phyloP scores from a whole-genome alignment of 2,329 filamentous ascomycete genomes.

The Fusarium ambrosium region DNA sequence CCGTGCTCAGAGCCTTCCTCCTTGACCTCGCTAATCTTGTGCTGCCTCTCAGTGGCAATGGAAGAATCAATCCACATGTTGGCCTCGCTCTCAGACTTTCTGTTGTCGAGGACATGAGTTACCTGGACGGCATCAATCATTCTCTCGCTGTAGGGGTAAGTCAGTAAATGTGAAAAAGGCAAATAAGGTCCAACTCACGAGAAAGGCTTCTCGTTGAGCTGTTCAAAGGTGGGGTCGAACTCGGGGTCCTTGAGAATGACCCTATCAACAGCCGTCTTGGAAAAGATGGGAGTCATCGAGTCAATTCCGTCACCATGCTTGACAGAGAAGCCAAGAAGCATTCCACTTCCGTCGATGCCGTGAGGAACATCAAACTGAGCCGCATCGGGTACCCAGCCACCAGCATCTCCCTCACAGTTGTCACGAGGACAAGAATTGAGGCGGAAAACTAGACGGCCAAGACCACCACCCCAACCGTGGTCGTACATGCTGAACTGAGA shows the following conservation, averaged over 20 bases:
- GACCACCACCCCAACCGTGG: not conserved
- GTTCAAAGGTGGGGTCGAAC: not conserved
- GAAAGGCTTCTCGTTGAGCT: slow-evolving; percentile 3
- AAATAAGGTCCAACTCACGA: not conserved
- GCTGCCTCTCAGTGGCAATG: not conserved
- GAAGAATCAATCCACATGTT: slow-evolving; percentile 1
- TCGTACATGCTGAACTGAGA: not conserved
- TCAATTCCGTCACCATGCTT: slow-evolving; percentile 1
- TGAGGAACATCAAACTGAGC: slow-evolving; percentile 3
- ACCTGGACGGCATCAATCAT: not conserved
- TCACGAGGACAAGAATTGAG: not conserved
- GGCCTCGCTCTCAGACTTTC: not conserved
- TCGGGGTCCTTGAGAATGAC: not conserved
- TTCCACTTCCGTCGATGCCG: not conserved
- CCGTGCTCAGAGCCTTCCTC: not conserved
- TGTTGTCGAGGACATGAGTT: slow-evolving; percentile 1
- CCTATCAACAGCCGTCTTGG: not conserved
- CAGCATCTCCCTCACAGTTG: not conserved
- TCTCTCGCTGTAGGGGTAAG: not conserved
- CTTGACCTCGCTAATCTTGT: not conserved
- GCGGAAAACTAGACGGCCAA: not conserved
- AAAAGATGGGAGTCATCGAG: slow-evolving; percentile 7
- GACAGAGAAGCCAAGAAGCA: slow-evolving; percentile 3
- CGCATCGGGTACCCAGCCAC: not conserved
- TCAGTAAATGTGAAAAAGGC: not conserved